Evolutionary conservation across 805 yeast genomes (phyloP).

Genomic region (Zygotorulaspora danielsina): DNA sequence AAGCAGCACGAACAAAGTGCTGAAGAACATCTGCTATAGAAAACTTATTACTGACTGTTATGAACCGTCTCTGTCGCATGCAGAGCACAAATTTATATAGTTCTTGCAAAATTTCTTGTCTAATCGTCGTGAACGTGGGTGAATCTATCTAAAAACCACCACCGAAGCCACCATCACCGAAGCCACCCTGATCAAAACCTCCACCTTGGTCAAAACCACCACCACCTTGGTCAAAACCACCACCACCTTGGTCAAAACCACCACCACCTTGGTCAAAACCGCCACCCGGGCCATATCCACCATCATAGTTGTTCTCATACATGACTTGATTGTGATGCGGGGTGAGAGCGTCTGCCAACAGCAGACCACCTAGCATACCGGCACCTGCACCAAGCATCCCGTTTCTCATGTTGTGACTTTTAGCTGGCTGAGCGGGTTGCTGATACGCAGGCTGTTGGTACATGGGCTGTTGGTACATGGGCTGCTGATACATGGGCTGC

Average conservation of each 20-base stretch:
- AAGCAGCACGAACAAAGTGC: too few species aligned
- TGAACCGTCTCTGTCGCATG: too few species aligned
- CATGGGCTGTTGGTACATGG: constrained; percentile 24
- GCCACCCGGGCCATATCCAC: constrained; percentile 24
- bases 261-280: constrained; percentile 24
- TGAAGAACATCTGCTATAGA: too few species aligned
- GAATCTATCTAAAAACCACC: too few species aligned
- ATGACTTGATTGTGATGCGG: constrained; percentile 22
- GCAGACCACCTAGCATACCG: constrained; percentile 60
- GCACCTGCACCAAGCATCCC: constrained; percentile 51
- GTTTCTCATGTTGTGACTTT: constrained; percentile 35
- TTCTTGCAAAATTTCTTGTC: too few species aligned
- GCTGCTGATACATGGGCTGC: constrained; percentile 27
- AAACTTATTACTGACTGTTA: too few species aligned
- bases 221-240: constrained; percentile 28
- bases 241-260: constrained; percentile 28
- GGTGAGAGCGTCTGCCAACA: constrained; percentile 44
- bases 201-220: constrained; percentile 22
- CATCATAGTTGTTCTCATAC: too few species aligned
- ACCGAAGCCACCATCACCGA: constrained; percentile 38
- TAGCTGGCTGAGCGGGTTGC: constrained; percentile 27
- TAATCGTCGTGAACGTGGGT: too few species aligned
- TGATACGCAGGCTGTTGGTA: constrained; percentile 16
- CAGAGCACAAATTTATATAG: too few species aligned
- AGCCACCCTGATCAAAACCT: constrained; percentile 19